Conservation (phyloP, 1,139 yeast species). For the Pichia sp. region DNA sequence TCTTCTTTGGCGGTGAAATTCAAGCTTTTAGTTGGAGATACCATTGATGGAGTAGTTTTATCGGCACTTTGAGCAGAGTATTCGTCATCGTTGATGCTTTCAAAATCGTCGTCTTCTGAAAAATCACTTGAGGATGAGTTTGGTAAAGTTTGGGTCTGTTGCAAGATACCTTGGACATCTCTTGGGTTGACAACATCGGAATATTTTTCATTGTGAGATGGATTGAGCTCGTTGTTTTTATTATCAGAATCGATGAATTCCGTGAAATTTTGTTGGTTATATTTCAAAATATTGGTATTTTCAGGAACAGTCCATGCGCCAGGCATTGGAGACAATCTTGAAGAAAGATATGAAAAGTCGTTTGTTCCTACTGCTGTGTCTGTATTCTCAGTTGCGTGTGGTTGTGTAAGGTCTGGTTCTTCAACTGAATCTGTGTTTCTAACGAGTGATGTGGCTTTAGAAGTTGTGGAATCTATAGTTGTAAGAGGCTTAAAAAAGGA, state of each 20-base stretch:
- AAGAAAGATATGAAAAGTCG: slow-evolving; percentile 27
- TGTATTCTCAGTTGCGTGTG: not conserved
- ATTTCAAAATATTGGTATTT: slow-evolving; percentile 8
- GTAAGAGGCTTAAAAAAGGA: not conserved
- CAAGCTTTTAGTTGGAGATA: slow-evolving; percentile 9
- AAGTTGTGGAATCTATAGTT: slow-evolving; percentile 19
- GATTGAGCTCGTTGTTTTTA: no score
- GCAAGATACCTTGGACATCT: slow-evolving; percentile 8
- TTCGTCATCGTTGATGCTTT: not conserved
- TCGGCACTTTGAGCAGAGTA: not conserved
- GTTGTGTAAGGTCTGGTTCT: not conserved
- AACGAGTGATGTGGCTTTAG: slow-evolving; percentile 28
- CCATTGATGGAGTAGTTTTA: not conserved
- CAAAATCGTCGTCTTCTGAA: not conserved
- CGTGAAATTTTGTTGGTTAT: slow-evolving; percentile 11
- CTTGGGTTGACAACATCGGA: not conserved
- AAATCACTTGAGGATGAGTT: slow-evolving; percentile 3
- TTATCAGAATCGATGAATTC: slow-evolving; percentile 7
- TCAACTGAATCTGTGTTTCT: no score
- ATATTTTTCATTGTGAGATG: not conserved
- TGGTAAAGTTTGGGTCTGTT: not conserved
- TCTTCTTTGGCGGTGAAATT: not conserved
- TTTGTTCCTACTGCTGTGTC: slow-evolving; percentile 16
- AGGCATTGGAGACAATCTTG: slow-evolving; percentile 29
- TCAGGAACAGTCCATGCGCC: slow-evolving; percentile 26